Evolutionary conservation across 352 stramenopile genomes (phyloP), one percentile per base, ranked within the genome.

Genomic region (Pythium plurisporium): DNA sequence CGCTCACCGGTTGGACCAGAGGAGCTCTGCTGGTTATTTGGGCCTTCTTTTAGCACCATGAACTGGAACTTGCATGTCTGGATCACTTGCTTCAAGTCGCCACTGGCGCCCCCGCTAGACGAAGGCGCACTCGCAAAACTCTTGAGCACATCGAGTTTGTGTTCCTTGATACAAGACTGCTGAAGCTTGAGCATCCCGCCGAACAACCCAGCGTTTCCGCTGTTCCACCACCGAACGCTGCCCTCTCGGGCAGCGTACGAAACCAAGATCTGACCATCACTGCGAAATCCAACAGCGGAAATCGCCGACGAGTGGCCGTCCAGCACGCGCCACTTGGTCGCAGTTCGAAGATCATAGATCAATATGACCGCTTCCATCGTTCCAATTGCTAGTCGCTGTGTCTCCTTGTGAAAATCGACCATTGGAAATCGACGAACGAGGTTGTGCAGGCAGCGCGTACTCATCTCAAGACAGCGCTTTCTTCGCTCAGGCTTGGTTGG

Each of bases 311-410:
- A 60, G 53, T 96, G 87, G 15, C 87, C 87, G 23, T 95, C 83
- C 6, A 96, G 51, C 15, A 96, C 86, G 5, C 85, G 79, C 87
- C 87, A 96, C 55, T 96, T 96, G 19, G 83, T 96, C 2, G 85
- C 84, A 0, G 84, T 96, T 10, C 87, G 76, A 4, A 96, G 54
- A 55, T 96, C 87, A 62, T 94, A 96, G 43, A 96, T 91, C 27
- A 96, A 50, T 40, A 96, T 93, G 38, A 94, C 84, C 2, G 84
- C 83, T 8, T 95, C 87, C 79, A 95, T 91, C 8, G 85, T 94
- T 4, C 85, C 87, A 6, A 95, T 62, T 12, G 86, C 87, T 5
- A 96, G 71, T 6, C 87, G 79, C 64, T 96, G 87, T 3, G 85
- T 93, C 38, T 92, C 72, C 53, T 89, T 84, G 65, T 96, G 87